phyloP scores from a whole-genome alignment of 2,329 filamentous ascomycete genomes.

The Proliferodiscus dingleyae region DNA sequence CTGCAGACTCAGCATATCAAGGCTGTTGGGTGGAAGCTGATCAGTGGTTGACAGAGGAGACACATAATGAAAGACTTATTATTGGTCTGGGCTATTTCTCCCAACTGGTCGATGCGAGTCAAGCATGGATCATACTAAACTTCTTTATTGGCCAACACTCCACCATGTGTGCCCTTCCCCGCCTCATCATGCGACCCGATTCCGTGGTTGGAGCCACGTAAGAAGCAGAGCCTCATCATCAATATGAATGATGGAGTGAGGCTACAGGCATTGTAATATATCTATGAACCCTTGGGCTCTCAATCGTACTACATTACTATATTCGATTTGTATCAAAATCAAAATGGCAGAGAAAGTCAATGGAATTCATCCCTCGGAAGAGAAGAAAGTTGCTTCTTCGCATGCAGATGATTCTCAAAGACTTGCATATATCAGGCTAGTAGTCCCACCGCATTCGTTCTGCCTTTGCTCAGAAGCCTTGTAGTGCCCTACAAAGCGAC shows the following conservation, averaged over 20 bases:
- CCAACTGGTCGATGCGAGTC: too few species aligned
- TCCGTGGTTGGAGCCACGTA: neutral
- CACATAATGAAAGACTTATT: too few species aligned
- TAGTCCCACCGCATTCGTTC: neutral
- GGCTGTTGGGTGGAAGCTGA: too few species aligned
- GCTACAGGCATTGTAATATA: neutral
- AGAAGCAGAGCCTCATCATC: conserved; percentile 1
- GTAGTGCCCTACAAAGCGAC: conserved; percentile 6
- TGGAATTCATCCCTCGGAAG: neutral
- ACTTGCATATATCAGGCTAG: neutral
- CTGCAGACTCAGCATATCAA: too few species aligned
- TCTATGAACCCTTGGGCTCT: too few species aligned
- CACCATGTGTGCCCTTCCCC: too few species aligned
- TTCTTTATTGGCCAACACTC: too few species aligned
- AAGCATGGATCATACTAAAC: too few species aligned
- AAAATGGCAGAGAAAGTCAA: neutral
- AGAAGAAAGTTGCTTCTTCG: neutral
- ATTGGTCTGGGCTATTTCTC: too few species aligned
- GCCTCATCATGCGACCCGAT: too few species aligned
- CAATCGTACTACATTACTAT: neutral
- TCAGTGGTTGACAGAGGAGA: too few species aligned
- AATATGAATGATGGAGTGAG: neutral
- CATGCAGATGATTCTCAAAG: neutral
- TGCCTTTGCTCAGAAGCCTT: neutral
- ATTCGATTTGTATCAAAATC: neutral